Base-by-base conservation (phyloP, 371 early-diverging fungal species). In the Phascolomyces articulosus region DNA sequence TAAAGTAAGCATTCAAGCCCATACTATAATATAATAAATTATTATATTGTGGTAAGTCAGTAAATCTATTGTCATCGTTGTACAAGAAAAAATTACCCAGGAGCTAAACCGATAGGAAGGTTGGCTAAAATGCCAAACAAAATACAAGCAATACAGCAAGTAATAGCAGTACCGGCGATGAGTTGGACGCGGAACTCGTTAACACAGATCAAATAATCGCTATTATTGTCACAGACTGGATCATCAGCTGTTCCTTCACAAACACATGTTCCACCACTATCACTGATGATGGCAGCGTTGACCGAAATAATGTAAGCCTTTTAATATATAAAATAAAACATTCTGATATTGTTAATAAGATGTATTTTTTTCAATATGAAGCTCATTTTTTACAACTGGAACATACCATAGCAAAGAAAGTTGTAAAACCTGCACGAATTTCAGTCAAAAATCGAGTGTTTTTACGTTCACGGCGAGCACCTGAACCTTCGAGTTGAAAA, bases 1-100 rank as follows among this genome's bases (percentile, higher is more conserved):
- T 87, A 69, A 93, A 92, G 68, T 92, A 93, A 48, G 92, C 91
- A 64, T 90, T 92, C 41, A 92, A 74, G 31, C 94, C 94, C 90
- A 93, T 89, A 58, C 82, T 80, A 65, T 4, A 18, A 13, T 1
- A 51, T 48, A 56, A 18, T 40, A 7, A 44, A 23, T 47, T 23
- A 53, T 4, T 26, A 59, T n/a, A 49, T 34, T 34, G 34, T 34
- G 11, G 11, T 21, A 64, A 8, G 18, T 49, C 20, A n/a, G 23
- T 40, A 28, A 20, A 27, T 9, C 6, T 34, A 2, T 34, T 34
- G 34, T 34, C 34, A 34, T 34, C 11, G 34, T 34, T 34, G 34
- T 34, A 34, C 34, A 38, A 44, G 15, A 7, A 41, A 38, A 40
- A 26, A 34, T 27, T 66, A 66, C 60, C 91, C 91, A 28, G 92